Evolutionary conservation across 2,329 filamentous ascomycete species (phyloP), one percentile per base, ranked within the genome.

Genomic region (Exophiala xenobiotica): DNA sequence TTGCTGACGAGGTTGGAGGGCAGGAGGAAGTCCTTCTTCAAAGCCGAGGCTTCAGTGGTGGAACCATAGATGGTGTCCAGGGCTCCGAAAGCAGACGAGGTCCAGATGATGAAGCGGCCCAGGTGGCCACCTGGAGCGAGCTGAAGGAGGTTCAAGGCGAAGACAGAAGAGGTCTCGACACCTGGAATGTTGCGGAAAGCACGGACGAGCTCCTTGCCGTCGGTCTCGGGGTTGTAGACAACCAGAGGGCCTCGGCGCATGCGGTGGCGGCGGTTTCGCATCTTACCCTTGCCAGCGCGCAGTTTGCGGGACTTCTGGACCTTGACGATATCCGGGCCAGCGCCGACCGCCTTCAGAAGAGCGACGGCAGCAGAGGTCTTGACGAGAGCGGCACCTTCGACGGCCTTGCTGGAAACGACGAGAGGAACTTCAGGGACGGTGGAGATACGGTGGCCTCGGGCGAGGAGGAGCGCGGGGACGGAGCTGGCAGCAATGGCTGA

Each of bases 1-100:
- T 99, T 92, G 69, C 87, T 82, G 73, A 99, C 88, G 65, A 95
- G 75, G 80, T 92, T 91, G 69, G 87, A 87, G 63, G 93, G 93
- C 65, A 99, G 86, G 70, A 96, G 83, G 88, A 93, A 99, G 83
- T 99, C 92, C 81, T 93, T 95, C 90, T 99, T 99, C 71, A 95
- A 86, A 61, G 87, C 86, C 42, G 91, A 92, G 65, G 92, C 83
- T 74, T 85, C 80, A 69, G 88, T 93, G 73, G 90, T 95, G 72
- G 87, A 86, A 74, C 92, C 92, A 82, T 99, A 99, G 81, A 99
- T 86, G 76, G 85, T 85, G 78, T 99, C 92, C 62, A 99, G 89
- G 63, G 92, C 89, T 78, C 90, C 86, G 83, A 99, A 97, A 62
- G 93, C 93, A 63, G 89, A 82, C 47, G 95, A 99, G 68, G 93